Evolutionary conservation across 495 filamentous ascomycete genomes (phyloP).

Genomic region (Hyaloscypha variabilis): DNA sequence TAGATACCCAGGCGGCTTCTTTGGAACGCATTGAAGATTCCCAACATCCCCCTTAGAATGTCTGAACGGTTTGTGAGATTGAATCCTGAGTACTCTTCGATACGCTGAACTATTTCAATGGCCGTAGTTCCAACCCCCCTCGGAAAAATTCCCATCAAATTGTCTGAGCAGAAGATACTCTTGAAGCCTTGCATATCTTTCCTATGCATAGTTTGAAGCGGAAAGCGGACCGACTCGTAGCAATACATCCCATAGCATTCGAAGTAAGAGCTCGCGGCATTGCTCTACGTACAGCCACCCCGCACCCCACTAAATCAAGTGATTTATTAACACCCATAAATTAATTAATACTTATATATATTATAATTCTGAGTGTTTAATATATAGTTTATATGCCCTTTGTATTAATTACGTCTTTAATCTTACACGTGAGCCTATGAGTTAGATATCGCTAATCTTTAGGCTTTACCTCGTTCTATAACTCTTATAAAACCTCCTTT

Average conservation of each 20-base stretch:
- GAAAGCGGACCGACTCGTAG: neutral
- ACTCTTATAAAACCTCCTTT: too few species aligned
- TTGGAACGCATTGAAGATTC: slow-evolving; percentile 12
- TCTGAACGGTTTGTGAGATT: neutral
- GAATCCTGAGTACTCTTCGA: slow-evolving; percentile 17
- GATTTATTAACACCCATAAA: too few species aligned
- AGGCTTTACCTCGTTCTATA: too few species aligned
- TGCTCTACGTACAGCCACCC: too few species aligned
- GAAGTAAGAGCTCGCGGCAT: too few species aligned
- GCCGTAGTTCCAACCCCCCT: neutral
- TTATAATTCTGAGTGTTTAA: too few species aligned
- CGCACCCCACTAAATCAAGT: too few species aligned
- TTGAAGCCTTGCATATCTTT: slow-evolving; percentile 5
- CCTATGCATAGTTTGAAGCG: neutral
- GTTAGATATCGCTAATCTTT: too few species aligned
- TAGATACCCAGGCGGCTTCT: neutral
- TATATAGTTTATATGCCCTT: too few species aligned
- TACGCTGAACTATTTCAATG: slow-evolving; percentile 13
- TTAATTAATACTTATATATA: too few species aligned
- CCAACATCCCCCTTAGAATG: slow-evolving; percentile 5
- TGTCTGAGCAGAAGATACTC: neutral
- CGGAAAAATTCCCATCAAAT: neutral
- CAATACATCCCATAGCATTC: neutral
- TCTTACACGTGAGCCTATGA: too few species aligned
- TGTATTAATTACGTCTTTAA: too few species aligned